Evolutionary conservation across 495 filamentous ascomycete species (phyloP), one percentile per base, ranked within the genome.

Genomic region (Penicillium riverlandense): DNA sequence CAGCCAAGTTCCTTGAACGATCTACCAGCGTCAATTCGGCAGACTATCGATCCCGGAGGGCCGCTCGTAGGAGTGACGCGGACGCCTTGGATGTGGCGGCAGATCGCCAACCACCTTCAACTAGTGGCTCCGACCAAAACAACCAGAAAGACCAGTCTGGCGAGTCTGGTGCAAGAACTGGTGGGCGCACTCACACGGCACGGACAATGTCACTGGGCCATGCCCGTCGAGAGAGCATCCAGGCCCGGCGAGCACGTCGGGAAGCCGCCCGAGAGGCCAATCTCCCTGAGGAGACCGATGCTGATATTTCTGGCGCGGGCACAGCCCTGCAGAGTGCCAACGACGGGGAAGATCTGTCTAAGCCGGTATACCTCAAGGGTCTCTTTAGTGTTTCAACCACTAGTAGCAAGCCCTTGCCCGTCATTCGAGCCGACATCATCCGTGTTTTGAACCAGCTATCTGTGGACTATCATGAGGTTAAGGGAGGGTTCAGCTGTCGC

Each of bases 341-440:
- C 69, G 52, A 76, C 63, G 46, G 75, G 69, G 68, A 76, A 55
- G 67, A 70, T 41, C 69, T 67, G 66, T 86, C 53, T 74, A 97
- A 95, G 57, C 94, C 94, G 1, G 92, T 97, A 22, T 99, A 84
- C 58, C 79, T 99, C 22, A 99, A 99, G 62, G 92, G 92, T 15
- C 79, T 99, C 16, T 99, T 99, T 71, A 96, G 90, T 58, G 92
- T 97, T 30, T 90, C 87, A 5, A 99, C 92, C 0, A 99, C 92
- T 2, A 96, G 90, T 51, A 94, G 84, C 54, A 92, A 90, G 51
- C 88, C 94, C 2, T 74, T 97, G 14, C 59, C 79, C 4, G 75
- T 85, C 48, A 98, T 98, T 48, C 81, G 91, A 34, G 72, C 78
- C 11, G 92, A 99, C 58, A 91, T 99, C 57, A 92, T 95, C 58